phyloP scores from a whole-genome alignment of 1,284 basidiomycete genomes.

The Porogramme epimiltina region DNA sequence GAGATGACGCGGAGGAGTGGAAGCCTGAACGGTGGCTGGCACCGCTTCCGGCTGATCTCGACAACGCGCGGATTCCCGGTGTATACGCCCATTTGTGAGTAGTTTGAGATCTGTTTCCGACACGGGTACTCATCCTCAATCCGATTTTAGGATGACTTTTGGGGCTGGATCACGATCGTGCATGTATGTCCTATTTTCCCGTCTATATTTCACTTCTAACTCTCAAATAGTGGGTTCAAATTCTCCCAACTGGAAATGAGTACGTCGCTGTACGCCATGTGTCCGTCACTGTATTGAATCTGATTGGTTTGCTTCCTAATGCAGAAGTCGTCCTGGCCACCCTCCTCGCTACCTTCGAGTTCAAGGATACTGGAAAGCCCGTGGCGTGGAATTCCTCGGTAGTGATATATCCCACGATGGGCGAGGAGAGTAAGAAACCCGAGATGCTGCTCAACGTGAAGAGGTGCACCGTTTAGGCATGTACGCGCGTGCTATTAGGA shows the following conservation, averaged over 20 bases:
- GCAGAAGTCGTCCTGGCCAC: no score
- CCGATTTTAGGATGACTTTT: slow-evolving; percentile 36
- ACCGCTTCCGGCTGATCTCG: slow-evolving; percentile 7
- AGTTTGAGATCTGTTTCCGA: no score
- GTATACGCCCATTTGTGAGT: slow-evolving; percentile 24
- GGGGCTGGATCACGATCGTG: slow-evolving; percentile 33
- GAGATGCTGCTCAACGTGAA: slow-evolving; percentile 19
- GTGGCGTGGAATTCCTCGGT: slow-evolving; percentile 3
- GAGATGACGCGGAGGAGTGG: slow-evolving; percentile 25
- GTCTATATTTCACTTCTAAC: no score
- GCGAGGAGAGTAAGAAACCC: slow-evolving; percentile 16
- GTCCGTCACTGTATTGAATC: not conserved
- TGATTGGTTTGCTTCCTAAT: no score
- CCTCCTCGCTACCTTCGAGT: no score
- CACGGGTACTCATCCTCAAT: not conserved
- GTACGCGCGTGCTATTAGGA: no score
- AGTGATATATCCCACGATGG: slow-evolving; percentile 21
- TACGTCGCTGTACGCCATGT: slow-evolving; percentile 13
- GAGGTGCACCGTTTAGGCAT: no score
- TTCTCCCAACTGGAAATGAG: slow-evolving; percentile 39
- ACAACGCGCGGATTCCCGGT: slow-evolving; percentile 18
- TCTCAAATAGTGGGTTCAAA: slow-evolving; percentile 32
- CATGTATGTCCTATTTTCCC: slow-evolving; percentile 28
- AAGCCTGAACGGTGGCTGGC: slow-evolving; percentile 25
- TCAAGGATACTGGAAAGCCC: no score